These are phyloP conservation scores for Colletotrichum phormii DNA, from an alignment of 2,329 filamentous ascomycete species.

Conservation along the genomic window DNA sequence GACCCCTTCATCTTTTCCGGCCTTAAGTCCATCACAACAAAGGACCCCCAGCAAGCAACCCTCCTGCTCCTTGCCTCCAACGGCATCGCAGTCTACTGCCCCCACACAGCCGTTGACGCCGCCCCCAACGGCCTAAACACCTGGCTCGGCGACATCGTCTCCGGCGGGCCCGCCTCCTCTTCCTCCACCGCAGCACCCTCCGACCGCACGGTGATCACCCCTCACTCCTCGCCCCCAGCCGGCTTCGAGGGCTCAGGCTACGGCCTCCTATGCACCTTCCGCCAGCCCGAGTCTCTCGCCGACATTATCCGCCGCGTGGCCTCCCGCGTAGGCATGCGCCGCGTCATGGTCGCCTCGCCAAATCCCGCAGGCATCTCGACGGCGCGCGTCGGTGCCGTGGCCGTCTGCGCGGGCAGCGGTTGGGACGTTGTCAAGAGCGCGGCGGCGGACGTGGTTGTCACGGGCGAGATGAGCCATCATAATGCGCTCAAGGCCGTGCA, in stretches of 20 bases:
- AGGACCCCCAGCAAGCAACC: constrained; percentile 87
- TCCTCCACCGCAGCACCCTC: constrained; percentile 43
- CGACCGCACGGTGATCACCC: constrained; percentile 57
- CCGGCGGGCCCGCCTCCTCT: constrained; percentile 54
- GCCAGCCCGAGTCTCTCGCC: constrained; percentile 50
- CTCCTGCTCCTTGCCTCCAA: constrained; percentile 84
- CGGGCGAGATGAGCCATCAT: constrained; percentile 94
- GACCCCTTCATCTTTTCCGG: constrained; percentile 97
- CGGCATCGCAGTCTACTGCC: constrained; percentile 94
- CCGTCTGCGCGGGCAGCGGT: constrained; percentile 91
- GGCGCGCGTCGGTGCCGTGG: constrained; percentile 73
- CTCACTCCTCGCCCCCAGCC: constrained; percentile 53
- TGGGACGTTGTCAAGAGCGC: constrained; percentile 78
- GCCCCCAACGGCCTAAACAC: constrained; percentile 88
- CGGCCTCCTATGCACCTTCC: constrained; percentile 61
- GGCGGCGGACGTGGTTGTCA: constrained; percentile 85
- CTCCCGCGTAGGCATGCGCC: constrained; percentile 72
- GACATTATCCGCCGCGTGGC: constrained; percentile 68
- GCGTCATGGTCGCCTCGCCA: constrained; percentile 58
- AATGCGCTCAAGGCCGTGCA: constrained; percentile 89
- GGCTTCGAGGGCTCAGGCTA: constrained; percentile 63
- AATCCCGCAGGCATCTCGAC: constrained; percentile 19
- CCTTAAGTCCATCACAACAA: constrained; percentile 87
- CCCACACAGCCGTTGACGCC: constrained; percentile 94
- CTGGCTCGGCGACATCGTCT: constrained; percentile 91